Conservation (phyloP, 2,329 filamentous ascomycete genomes). For the Hyphodiscus sp. region DNA sequence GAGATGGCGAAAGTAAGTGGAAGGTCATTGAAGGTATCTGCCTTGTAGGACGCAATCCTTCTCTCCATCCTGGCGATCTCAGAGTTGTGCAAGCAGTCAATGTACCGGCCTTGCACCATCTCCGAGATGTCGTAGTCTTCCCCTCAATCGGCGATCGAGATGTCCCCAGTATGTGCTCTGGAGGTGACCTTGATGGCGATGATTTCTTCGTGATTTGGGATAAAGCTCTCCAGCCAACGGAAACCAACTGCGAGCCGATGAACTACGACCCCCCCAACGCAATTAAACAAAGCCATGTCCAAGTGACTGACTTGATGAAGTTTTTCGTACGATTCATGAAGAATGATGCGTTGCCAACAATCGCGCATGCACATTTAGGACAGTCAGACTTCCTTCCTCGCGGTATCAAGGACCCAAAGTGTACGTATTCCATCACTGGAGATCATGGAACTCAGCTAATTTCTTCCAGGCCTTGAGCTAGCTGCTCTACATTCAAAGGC, state of each 20-base stretch:
- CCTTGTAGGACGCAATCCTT: conserved; percentile 84
- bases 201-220: conserved; percentile 97
- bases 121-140: conserved; percentile 82
- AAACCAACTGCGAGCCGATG: conserved; percentile 74
- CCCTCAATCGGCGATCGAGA: conserved; percentile 78
- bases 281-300: conserved; percentile 53
- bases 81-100: conserved; percentile 82
- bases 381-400: conserved; percentile 55
- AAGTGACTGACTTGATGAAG: conserved; percentile 63
- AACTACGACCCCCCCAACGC: conserved; percentile 58
- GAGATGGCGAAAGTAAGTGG: conserved; percentile 46
- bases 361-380: conserved; percentile 77
- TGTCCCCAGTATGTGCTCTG: conserved; percentile 89
- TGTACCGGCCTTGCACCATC: conserved; percentile 61
- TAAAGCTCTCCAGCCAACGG: conserved; percentile 56
- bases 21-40: conserved; percentile 70
- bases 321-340: conserved; percentile 95
- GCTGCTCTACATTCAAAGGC: conserved; percentile 81
- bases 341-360: conserved; percentile 72
- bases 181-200: conserved; percentile 91
- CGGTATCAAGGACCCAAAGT: conserved; percentile 63
- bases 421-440: conserved; percentile 37
- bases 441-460: conserved; percentile 6
- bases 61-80: conserved; percentile 86
- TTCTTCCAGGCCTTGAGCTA: conserved; percentile 51